Evolutionary conservation across 352 stramenopile species (phyloP), one percentile per base, ranked within the genome.

Genomic region (Peronospora belbahrii): DNA sequence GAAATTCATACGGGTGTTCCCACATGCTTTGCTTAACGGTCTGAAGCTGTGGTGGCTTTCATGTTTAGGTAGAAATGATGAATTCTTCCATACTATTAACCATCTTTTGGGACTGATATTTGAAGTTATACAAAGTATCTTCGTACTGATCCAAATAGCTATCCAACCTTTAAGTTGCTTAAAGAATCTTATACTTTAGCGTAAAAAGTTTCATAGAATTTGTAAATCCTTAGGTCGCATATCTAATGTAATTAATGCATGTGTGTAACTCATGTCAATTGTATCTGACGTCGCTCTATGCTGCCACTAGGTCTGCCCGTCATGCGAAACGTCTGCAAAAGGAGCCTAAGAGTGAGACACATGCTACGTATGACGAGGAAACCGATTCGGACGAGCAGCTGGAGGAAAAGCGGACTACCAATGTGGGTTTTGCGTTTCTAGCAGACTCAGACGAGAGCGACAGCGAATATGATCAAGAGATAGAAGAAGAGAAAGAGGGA

Each of bases 351-450:
- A 45, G 28, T 5, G 35, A 44, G 6, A 32, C 14, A 10, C 52
- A 60, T 17, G 53, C 46, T 10, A 46, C 27, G 4, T 59, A 47
- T 23, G 56, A 68, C 2, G 58, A 70, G 28, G 65, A 74, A 7
- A 42, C 53, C 30, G 61, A 69, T 6, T 20, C 15, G 23, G 34
- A 50, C 9, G 59, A 75, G 38, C 68, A 75, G 33, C 43, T 73
- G 17, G 74, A 78, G 52, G 58, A 77, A 47, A 85, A 83, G 62
- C 61, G 64, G 2, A 53, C 76, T 15, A 62, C 62, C 11, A 73
- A 66, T 20, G 57, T 66, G 8, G 76, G 78, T 23, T 93, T 93
- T 46, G 62, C 74, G 4, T 93, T 85, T 40, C 60, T 93, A 14
- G 70, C 56, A 1, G 68, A 83, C 54, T 83, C 67, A 15, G 71